These are phyloP conservation scores for Begonia masoniana DNA, from an alignment of 306 rosid genomes.

Conservation along the genomic window DNA sequence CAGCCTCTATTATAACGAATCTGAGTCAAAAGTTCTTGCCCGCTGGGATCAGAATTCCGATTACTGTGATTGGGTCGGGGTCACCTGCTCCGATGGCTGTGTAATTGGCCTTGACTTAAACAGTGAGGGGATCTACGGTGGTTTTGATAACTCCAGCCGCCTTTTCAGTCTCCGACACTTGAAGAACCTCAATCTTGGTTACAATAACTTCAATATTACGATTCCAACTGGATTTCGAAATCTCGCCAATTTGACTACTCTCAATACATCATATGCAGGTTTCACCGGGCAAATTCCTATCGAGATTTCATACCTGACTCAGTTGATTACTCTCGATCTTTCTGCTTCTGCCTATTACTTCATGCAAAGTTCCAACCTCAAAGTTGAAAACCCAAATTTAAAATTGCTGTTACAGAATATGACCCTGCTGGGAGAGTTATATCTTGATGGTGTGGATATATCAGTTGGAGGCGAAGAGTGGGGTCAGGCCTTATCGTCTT, in stretches of 20 bases:
- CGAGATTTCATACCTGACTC: slow-evolving; percentile 8
- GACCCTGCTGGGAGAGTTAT: slow-evolving; percentile 16
- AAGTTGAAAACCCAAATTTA: slow-evolving; percentile 15
- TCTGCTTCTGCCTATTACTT: neutral
- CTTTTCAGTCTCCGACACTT: slow-evolving; percentile 15
- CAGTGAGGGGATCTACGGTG: neutral
- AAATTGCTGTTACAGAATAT: slow-evolving; percentile 10
- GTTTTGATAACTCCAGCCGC: slow-evolving; percentile 6
- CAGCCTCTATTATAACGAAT: neutral
- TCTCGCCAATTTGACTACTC: slow-evolving; percentile 1
- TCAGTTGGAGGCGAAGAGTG: slow-evolving; percentile 29
- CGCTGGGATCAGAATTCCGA: slow-evolving; percentile 20
- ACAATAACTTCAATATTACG: slow-evolving; percentile 4
- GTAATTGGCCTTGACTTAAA: slow-evolving; percentile 13
- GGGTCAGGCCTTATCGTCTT: slow-evolving; percentile 20
- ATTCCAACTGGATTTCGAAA: slow-evolving; percentile 8
- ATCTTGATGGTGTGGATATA: slow-evolving; percentile 34
- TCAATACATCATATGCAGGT: slow-evolving; percentile 17
- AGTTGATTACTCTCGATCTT: slow-evolving; percentile 22
- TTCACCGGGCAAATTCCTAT: slow-evolving; percentile 11
- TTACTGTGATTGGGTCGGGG: slow-evolving; percentile 48
- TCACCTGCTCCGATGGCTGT: slow-evolving; percentile 5
- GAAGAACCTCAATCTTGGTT: slow-evolving; percentile 10
- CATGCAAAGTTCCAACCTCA: neutral
- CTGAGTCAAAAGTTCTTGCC: slow-evolving; percentile 10